These are phyloP conservation scores for Geranomyces variabilis DNA, from an alignment of 192 early-diverging fungal genomes.

Conservation along the genomic window DNA sequence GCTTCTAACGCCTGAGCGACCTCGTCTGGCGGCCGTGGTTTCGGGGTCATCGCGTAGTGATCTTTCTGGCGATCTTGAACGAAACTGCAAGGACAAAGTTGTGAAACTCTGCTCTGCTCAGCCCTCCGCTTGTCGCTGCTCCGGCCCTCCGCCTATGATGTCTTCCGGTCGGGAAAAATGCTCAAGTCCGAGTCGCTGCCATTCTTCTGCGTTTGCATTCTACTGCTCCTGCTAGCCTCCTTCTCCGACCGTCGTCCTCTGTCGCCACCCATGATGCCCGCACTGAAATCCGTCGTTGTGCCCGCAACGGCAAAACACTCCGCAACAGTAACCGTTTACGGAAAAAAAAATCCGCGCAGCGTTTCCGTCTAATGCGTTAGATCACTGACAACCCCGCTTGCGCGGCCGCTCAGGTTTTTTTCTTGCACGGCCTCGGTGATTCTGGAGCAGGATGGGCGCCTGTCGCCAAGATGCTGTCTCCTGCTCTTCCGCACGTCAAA, in stretches of 20 bases:
- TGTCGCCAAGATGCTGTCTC: constrained; percentile 57
- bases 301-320: constrained; percentile 63
- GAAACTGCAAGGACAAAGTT: too few species aligned
- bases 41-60: too few species aligned
- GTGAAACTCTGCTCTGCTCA: too few species aligned
- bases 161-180: too few species aligned
- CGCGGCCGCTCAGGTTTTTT: constrained; percentile 52
- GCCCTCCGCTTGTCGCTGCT: too few species aligned
- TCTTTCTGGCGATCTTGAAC: too few species aligned
- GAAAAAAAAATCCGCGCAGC: background rate
- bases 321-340: constrained; percentile 61
- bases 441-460: constrained; percentile 58
- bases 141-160: too few species aligned
- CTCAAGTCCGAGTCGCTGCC: too few species aligned
- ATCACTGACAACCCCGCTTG: background rate
- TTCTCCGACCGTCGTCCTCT: too few species aligned
- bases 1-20: background rate
- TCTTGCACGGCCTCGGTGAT: constrained; percentile 82
- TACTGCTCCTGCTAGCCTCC: too few species aligned
- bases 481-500: constrained; percentile 79
- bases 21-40: too few species aligned
- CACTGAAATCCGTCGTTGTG: constrained; percentile 32
- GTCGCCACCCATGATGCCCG: background rate
- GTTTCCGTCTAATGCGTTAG: background rate
- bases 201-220: too few species aligned